A percentile compares a stretch with the other conserved stretches of the same genome.
phyloP scores from a whole-genome alignment of 2,329 filamentous ascomycete species.

The Penicillium italicum region DNA sequence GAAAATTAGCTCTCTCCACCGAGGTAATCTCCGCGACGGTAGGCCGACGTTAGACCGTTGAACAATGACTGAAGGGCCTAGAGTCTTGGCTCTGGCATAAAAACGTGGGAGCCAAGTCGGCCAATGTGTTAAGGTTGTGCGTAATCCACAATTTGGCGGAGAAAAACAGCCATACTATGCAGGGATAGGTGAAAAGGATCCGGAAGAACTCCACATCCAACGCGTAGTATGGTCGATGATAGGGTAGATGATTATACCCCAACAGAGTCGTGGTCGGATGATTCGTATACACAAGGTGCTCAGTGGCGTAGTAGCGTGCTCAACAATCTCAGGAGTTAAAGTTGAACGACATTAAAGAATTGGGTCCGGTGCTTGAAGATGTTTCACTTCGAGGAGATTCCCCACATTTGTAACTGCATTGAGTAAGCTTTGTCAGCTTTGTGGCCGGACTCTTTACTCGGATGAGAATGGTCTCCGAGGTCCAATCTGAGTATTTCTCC shows the following conservation, averaged over 20 bases:
- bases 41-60: neutral
- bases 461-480: conserved; percentile 6
- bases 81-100: neutral
- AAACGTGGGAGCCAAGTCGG: neutral
- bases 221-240: neutral
- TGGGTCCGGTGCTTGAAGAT: conserved; percentile 14
- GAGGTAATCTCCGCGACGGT: neutral
- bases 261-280: neutral
- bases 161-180: neutral
- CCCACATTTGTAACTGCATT: conserved; percentile 13
- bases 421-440: conserved; percentile 3
- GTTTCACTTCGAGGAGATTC: conserved; percentile 18
- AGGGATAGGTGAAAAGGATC: neutral
- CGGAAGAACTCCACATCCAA: neutral
- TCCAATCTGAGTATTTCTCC: neutral
- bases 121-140: neutral
- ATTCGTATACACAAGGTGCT: neutral
- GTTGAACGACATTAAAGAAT: conserved; percentile 6
- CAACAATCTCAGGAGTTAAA: conserved; percentile 5
- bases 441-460: conserved; percentile 5
- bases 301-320: neutral
- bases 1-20: neutral
- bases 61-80: neutral
- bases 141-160: conserved; percentile 8
- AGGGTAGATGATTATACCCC: neutral